These are phyloP conservation scores for Chlamydomonas schloesseri DNA, from an alignment of 139 green algal species.

Conservation along the genomic window DNA sequence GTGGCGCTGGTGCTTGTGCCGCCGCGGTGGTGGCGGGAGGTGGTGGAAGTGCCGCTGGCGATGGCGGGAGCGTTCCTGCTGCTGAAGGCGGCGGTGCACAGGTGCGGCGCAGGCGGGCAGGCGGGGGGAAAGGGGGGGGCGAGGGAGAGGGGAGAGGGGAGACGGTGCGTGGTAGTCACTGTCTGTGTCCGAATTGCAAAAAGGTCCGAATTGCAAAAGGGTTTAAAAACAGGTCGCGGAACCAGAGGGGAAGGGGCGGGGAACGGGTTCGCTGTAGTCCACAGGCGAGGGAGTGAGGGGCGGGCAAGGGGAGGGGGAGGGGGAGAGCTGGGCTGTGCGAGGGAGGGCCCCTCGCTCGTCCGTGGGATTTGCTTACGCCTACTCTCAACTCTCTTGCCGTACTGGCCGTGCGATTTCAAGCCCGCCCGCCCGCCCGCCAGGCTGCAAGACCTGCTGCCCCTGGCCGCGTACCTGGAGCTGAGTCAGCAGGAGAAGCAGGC, in stretches of 20 bases:
- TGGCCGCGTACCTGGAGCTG: conserved; percentile 49
- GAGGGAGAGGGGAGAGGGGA: neutral
- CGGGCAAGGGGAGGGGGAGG: too few relatives aligned
- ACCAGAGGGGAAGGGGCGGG: too few relatives aligned
- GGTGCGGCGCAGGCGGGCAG: neutral
- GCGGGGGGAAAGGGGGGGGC: neutral
- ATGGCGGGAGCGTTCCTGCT: conserved; percentile 50
- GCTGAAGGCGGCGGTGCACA: conserved; percentile 53
- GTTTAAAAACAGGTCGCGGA: too few relatives aligned
- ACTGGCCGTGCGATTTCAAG: neutral
- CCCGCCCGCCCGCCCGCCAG: neutral
- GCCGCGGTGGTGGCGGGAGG: conserved; percentile 62
- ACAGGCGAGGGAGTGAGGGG: too few relatives aligned
- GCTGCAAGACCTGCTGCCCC: conserved; percentile 59
- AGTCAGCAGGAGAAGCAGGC: too few relatives aligned
- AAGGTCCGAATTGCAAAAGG: too few relatives aligned
- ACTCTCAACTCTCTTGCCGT: neutral
- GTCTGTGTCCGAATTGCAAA: too few relatives aligned
- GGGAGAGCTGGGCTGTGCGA: too few relatives aligned
- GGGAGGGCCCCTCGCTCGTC: too few relatives aligned
- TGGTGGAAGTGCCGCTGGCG: conserved; percentile 65
- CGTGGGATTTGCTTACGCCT: neutral
- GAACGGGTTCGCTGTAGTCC: too few relatives aligned
- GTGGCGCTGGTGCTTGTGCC: conserved; percentile 53
- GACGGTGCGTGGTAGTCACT: too few relatives aligned